Evolutionary conservation across 768 basidiomycete genomes (phyloP), one percentile per base, ranked within the genome.

Genomic region (Naematelia aurantialba): DNA sequence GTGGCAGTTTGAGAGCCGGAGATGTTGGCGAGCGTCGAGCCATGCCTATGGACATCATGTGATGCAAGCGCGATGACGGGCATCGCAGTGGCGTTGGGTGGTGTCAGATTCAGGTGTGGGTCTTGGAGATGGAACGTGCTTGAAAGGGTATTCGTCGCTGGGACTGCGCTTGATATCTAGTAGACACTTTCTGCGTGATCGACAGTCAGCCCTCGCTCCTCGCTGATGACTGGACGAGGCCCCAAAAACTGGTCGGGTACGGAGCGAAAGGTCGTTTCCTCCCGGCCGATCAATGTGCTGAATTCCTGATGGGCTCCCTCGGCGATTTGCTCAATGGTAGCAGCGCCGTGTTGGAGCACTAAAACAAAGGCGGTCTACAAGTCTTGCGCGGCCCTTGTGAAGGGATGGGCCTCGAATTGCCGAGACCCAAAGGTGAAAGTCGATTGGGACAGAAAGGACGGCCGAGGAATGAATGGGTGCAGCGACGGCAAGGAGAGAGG

Each of bases 51-150:
- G 14, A 54, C 21, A 53, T 50, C 53, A 49, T 47, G 52, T 2
- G 59, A 60, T 4, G 24, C 44, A 19, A 60, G 47, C 12, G 59
- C 59, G 45, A 60, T 55, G 11, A 60, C 59, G 22, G 54, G 54
- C 60, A 62, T 62, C 5, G 30, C 47, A 39, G 34, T 17, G n/a
- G n/a, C n/a, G n/a, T n/a, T n/a, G n/a, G n/a, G n/a, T n/a, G n/a
- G n/a, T n/a, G n/a, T n/a, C n/a, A n/a, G n/a, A n/a, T n/a, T n/a
- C n/a, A n/a, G n/a, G n/a, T n/a, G n/a, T n/a, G n/a, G n/a, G n/a
- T n/a, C n/a, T n/a, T n/a, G n/a, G 8, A 39, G 34, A 39, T 39
- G 17, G 34, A 39, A 39, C 34, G 34, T 39, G 34, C 34, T 39
- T 39, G 34, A 39, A 39, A 39, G 34, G 8, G 8, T 39, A 8